Evolutionary conservation across 1,284 basidiomycete genomes (phyloP), one percentile per base, ranked within the genome.

Genomic region (Stereum hirsutum): DNA sequence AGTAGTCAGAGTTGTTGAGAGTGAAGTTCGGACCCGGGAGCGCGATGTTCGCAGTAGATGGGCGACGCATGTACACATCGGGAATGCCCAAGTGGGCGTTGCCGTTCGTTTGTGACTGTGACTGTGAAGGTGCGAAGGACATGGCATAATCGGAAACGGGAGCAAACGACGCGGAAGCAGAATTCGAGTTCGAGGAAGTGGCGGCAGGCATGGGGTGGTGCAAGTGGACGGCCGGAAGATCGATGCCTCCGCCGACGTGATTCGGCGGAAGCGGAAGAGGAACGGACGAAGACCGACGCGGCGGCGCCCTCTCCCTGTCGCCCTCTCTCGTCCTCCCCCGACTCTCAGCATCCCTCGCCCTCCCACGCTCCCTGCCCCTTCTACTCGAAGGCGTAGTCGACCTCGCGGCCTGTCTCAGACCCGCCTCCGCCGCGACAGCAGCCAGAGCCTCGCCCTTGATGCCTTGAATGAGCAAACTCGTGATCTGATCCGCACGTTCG

Each of bases 241-340:
- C 33, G 17, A 35, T 35, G 6, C 33, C 33, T n/a, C n/a, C n/a
- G n/a, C n/a, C n/a, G n/a, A n/a, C n/a, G n/a, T n/a, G n/a, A 10
- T 19, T 19, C 3, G 24, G n/a, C 4, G 14, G 23, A 12, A 23
- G 11, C 10, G 36, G 36, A 4, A 38, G 15, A 0, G 81, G 81
- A 0, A 81, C 81, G 1, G 78, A 81, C 0, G 80, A 82, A 1
- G 79, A 68, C 0, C 78, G 70, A 44, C 78, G 75, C n/a, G 52
- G 50, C 42, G 52, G 35, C 30, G 48, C 25, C 8, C 8, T 30
- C 10, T 8, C 10, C 28, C 28, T n/a, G n/a, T n/a, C n/a, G n/a
- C n/a, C n/a, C n/a, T n/a, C n/a, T n/a, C n/a, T n/a, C n/a, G n/a
- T n/a, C n/a, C n/a, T n/a, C n/a, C n/a, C n/a, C n/a, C n/a, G n/a